Evolutionary conservation across 2,329 filamentous ascomycete genomes (phyloP).

Genomic region (Amphichorda felina): DNA sequence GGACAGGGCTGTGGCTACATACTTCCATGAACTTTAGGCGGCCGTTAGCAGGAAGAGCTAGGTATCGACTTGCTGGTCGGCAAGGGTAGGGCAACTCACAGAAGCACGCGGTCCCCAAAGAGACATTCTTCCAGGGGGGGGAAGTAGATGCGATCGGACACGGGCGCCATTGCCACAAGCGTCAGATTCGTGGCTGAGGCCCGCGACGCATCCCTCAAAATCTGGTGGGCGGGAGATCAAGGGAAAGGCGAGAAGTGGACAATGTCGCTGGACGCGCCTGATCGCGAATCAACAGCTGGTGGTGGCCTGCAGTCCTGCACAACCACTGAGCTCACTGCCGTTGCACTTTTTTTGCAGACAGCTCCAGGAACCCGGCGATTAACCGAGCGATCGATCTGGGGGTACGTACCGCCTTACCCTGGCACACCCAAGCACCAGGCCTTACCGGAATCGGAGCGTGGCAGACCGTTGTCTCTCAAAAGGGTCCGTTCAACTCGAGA

Average conservation of each 20-base stretch:
- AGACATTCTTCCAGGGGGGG: slow-evolving; percentile 79
- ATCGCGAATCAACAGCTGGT: too few relatives aligned
- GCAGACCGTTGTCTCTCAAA: too few relatives aligned
- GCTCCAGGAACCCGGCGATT: too few relatives aligned
- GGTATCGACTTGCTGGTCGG: neutral
- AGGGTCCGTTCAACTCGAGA: too few relatives aligned
- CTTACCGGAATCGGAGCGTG: neutral
- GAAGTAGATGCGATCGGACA: slow-evolving; percentile 62
- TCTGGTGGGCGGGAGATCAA: slow-evolving; percentile 8
- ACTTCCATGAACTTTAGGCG: slow-evolving; percentile 46
- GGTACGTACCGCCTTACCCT: neutral
- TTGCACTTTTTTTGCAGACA: too few relatives aligned
- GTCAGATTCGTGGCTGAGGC: slow-evolving; percentile 30
- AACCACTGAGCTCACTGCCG: too few relatives aligned
- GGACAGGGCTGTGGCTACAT: slow-evolving; percentile 40
- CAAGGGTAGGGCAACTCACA: slow-evolving; percentile 43
- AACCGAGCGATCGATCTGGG: too few relatives aligned
- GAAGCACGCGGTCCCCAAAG: slow-evolving; percentile 64
- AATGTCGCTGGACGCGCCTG: slow-evolving; percentile 6
- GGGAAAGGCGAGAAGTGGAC: slow-evolving; percentile 12
- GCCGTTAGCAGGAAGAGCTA: slow-evolving; percentile 3
- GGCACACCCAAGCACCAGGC: neutral
- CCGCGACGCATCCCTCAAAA: slow-evolving; percentile 24
- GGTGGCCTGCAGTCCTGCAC: too few relatives aligned
- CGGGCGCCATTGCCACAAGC: slow-evolving; percentile 56